Conservation (phyloP, 1,284 basidiomycete genomes). For the Volvariella volvacea region DNA sequence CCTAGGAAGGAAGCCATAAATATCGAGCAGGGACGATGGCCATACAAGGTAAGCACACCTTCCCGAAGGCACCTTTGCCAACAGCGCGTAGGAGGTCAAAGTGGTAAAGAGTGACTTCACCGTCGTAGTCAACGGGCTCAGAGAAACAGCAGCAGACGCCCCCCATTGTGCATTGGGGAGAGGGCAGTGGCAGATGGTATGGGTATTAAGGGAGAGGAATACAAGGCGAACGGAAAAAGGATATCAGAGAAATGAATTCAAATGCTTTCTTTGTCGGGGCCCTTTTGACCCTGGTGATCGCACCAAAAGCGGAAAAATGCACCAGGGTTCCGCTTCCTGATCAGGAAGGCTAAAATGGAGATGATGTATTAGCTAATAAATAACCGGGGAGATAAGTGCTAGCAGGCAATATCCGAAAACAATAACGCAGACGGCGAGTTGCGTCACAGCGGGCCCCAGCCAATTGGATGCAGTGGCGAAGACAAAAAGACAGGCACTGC, state of each 20-base stretch:
- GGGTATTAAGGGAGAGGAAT: slow-evolving; percentile 21
- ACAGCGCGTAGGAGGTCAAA: slow-evolving; percentile 92
- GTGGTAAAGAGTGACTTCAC: slow-evolving; percentile 92
- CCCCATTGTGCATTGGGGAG: slow-evolving; percentile 42
- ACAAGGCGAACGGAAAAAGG: slow-evolving; percentile 25
- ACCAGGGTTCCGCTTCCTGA: too few relatives aligned
- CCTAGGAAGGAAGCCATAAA: slow-evolving; percentile 30
- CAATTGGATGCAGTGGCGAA: too few relatives aligned
- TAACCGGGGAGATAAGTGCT: too few relatives aligned
- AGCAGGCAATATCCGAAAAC: too few relatives aligned
- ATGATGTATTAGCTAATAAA: too few relatives aligned
- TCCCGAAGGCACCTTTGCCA: slow-evolving; percentile 97
- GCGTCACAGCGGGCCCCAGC: too few relatives aligned
- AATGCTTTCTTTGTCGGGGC: too few relatives aligned
- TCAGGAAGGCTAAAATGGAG: too few relatives aligned
- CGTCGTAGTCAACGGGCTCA: slow-evolving; percentile 88
- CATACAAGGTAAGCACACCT: slow-evolving; percentile 45
- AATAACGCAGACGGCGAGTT: too few relatives aligned
- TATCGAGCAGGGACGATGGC: slow-evolving; percentile 4
- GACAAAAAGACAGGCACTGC: too few relatives aligned
- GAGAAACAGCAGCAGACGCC: slow-evolving; percentile 39
- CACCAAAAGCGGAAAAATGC: too few relatives aligned
- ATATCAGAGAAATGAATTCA: slow-evolving; percentile 8
- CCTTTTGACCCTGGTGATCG: too few relatives aligned
- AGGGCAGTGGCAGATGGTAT: slow-evolving; percentile 12